These are phyloP conservation scores for Noccaea caerulescens DNA, from an alignment of 345 rosid genomes.

Conservation along the genomic window DNA sequence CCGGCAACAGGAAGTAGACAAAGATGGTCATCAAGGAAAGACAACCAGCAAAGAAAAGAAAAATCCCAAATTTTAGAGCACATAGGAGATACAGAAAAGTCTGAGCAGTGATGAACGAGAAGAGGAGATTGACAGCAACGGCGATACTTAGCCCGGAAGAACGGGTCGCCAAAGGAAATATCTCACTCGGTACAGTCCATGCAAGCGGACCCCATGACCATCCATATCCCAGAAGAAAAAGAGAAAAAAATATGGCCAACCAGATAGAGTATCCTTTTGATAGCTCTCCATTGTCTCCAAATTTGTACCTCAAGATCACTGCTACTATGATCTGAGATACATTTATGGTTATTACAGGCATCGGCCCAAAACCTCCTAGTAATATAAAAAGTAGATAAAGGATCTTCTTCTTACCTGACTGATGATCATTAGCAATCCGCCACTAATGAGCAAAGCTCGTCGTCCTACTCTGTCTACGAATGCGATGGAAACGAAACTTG, in stretches of 20 bases:
- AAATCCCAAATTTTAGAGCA: slow-evolving; percentile 70
- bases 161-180: slow-evolving; percentile 76
- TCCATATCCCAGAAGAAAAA: slow-evolving; percentile 76
- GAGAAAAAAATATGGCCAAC: slow-evolving; percentile 65
- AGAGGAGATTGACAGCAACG: slow-evolving; percentile 81
- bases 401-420: slow-evolving; percentile 61
- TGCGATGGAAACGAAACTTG: slow-evolving; percentile 74
- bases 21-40: slow-evolving; percentile 67
- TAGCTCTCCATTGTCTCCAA: slow-evolving; percentile 62
- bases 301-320: slow-evolving; percentile 67
- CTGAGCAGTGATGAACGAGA: slow-evolving; percentile 70
- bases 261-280: slow-evolving; percentile 62
- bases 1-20: slow-evolving; percentile 68
- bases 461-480: slow-evolving; percentile 74
- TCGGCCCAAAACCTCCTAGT: too few relatives aligned
- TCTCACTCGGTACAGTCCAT: slow-evolving; percentile 83
- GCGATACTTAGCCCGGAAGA: slow-evolving; percentile 83
- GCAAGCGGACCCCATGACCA: slow-evolving; percentile 97
- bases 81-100: slow-evolving; percentile 74
- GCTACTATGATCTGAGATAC: slow-evolving; percentile 59
- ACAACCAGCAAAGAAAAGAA: slow-evolving; percentile 77
- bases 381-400: background rate
- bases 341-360: too few relatives aligned
- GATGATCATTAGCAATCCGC: slow-evolving; percentile 75
- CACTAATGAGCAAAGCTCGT: slow-evolving; percentile 69